Evolutionary conservation across 2,329 filamentous ascomycete genomes (phyloP), one percentile per base, ranked within the genome.

Genomic region (Aspergillus floridensis): DNA sequence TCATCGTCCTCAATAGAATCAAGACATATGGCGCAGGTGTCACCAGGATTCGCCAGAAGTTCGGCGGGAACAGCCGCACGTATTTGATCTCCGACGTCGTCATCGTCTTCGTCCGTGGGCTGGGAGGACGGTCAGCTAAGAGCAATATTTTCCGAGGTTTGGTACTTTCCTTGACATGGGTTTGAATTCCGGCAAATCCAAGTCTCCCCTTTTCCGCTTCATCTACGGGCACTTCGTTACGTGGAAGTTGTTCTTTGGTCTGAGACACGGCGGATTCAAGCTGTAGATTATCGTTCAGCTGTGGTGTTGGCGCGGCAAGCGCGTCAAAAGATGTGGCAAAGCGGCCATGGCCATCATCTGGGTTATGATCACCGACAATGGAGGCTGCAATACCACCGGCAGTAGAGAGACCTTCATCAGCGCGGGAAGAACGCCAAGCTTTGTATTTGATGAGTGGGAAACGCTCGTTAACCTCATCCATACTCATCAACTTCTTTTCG

Each of bases 401-500:
- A 10, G 92, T 89, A 3, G 93, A 88, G 50, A 98, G 80, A 7
- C 93, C 95, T 74, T 96, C 86, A 59, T 88, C 86, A 58, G 92
- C 92, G 60, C 93, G 88, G 57, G 86, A 86, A 6, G 90, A 88
- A 60, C 95, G 89, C 93, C 95, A 99, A 55, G 84, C 86, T 80
- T 99, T 98, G 84, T 99, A 99, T 77, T 98, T 98, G 68, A 87
- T 88, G 79, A 97, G 86, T 0, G 95, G 93, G 70, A 99, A 99
- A 68, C 96, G 91, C 67, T 96, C 92, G 73, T 99, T 98, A 63
- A 99, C 95, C 77, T 99, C 95, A 63, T 99, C 95, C 88, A 98
- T 97, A 2, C 90, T 91, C 95, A 99, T 98, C 67, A 99, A 78
- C 76, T 97, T 99, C 86, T 99, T 99, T 77, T 99, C 95, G 60